A percentile compares a stretch with the other conserved stretches of the same genome.
Conservation (phyloP, 1,284 basidiomycete genomes). For the Boletellus deceptivus region DNA sequence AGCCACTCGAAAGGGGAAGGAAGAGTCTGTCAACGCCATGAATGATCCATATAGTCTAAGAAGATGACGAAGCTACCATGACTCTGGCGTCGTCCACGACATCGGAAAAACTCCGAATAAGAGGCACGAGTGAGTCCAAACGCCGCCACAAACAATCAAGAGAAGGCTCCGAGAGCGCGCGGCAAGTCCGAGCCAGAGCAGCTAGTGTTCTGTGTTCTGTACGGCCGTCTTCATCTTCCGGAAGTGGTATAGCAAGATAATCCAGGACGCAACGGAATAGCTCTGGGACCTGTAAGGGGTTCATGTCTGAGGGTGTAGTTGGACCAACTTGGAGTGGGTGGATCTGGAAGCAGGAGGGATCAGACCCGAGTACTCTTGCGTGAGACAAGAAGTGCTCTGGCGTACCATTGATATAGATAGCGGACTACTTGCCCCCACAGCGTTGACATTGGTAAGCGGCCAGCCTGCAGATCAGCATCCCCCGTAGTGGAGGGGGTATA, state of each 20-base stretch:
- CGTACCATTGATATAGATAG: too few species aligned
- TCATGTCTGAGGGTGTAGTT: too few species aligned
- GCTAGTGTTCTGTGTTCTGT: not conserved
- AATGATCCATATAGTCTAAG: not conserved
- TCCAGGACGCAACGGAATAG: slow-evolving; percentile 7
- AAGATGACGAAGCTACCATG: not conserved
- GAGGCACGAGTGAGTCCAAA: slow-evolving; percentile 6
- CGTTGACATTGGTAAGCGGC: too few species aligned
- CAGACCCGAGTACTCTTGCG: too few species aligned
- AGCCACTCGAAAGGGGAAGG: not conserved
- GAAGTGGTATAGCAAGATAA: not conserved
- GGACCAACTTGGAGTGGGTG: too few species aligned
- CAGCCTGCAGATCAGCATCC: too few species aligned
- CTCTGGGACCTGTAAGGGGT: not conserved
- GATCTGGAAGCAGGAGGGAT: too few species aligned
- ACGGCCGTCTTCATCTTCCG: not conserved
- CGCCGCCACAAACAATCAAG: slow-evolving; percentile 6
- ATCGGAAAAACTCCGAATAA: not conserved
- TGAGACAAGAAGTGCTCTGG: too few species aligned
- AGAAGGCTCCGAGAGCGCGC: slow-evolving; percentile 1
- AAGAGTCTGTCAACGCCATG: not conserved
- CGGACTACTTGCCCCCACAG: too few species aligned
- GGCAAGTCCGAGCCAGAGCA: slow-evolving; percentile 5
- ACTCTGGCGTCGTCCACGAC: not conserved
- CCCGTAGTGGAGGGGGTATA: too few species aligned